phyloP scores from a whole-genome alignment of 1,139 yeast species.

The Kodamaea arcana region DNA sequence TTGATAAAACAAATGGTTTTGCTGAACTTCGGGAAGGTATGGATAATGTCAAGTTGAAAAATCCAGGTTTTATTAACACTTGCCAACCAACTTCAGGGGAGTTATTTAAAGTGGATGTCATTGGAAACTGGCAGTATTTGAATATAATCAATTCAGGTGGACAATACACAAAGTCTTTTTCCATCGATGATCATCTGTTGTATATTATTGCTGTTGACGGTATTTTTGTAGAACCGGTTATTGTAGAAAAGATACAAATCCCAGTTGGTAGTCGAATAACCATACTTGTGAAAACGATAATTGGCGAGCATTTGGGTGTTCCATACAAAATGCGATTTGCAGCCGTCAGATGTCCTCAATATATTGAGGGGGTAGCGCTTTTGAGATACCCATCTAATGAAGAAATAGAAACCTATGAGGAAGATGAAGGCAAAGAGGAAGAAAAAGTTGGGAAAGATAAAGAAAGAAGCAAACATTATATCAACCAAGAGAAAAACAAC shows the following conservation, averaged over 20 bases:
- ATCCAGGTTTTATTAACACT: slow-evolving; percentile 24
- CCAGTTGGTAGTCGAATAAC: slow-evolving; percentile 30
- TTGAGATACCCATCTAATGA: too few relatives aligned
- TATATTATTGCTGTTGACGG: slow-evolving; percentile 31
- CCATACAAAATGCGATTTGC: slow-evolving; percentile 21
- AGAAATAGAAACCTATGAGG: too few relatives aligned
- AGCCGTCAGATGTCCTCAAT: slow-evolving; percentile 27
- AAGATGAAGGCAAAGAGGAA: too few relatives aligned
- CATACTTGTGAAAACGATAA: slow-evolving; percentile 22
- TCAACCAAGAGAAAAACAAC: slow-evolving; percentile 1
- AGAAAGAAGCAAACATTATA: too few relatives aligned
- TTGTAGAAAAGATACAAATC: slow-evolving; percentile 20
- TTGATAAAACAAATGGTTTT: slow-evolving; percentile 17
- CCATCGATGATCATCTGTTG: slow-evolving; percentile 33
- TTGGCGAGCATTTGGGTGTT: slow-evolving; percentile 3
- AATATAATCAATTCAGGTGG: slow-evolving; percentile 32
- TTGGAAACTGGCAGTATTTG: slow-evolving; percentile 21
- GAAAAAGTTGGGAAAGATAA: too few relatives aligned
- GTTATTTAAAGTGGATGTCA: slow-evolving; percentile 18
- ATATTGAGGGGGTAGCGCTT: slow-evolving; percentile 25
- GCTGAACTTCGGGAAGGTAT: slow-evolving; percentile 12
- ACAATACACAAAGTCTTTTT: slow-evolving; percentile 27
- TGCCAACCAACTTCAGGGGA: slow-evolving; percentile 18
- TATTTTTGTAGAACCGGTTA: slow-evolving; percentile 22
- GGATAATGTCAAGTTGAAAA: slow-evolving; percentile 16